Conservation (phyloP, 371 early-diverging fungal genomes). For the Actinomucor elegans region DNA sequence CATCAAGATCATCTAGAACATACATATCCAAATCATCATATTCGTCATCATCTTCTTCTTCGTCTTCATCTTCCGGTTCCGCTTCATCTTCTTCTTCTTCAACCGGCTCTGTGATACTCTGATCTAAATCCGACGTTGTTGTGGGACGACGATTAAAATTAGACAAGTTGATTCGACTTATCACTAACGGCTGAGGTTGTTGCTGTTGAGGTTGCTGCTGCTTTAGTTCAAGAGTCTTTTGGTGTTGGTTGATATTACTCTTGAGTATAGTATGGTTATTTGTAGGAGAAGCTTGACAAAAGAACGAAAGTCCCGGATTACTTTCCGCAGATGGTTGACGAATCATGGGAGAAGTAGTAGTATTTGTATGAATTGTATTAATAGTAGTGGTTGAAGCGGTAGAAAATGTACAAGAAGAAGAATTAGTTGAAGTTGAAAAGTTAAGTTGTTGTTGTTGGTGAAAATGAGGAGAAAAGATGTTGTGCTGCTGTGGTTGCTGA, state of each 20-base stretch:
- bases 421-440: conserved; percentile 14
- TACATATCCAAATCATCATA: neutral
- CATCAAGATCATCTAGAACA: conserved; percentile 4
- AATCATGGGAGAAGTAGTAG: conserved; percentile 18
- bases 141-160: conserved; percentile 7
- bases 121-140: conserved; percentile 1
- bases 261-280: neutral
- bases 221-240: too few relatives aligned
- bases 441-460: conserved; percentile 5
- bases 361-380: neutral
- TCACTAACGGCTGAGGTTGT: conserved; percentile 17
- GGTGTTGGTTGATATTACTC: conserved; percentile 1
- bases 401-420: conserved; percentile 11
- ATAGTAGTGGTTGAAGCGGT: conserved; percentile 6
- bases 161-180: conserved; percentile 21
- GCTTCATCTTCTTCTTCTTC: neutral
- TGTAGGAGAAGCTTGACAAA: conserved; percentile 21
- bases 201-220: too few relatives aligned
- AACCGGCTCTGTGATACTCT: conserved; percentile 1
- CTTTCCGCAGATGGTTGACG: conserved; percentile 20
- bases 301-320: conserved; percentile 28
- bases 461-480: neutral
- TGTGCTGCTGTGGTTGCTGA: neutral
- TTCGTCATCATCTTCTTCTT: neutral
- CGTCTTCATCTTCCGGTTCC: neutral